These are phyloP conservation scores for Berkeleyomyces basicola DNA, from an alignment of 2,329 filamentous ascomycete species.

Conservation along the genomic window DNA sequence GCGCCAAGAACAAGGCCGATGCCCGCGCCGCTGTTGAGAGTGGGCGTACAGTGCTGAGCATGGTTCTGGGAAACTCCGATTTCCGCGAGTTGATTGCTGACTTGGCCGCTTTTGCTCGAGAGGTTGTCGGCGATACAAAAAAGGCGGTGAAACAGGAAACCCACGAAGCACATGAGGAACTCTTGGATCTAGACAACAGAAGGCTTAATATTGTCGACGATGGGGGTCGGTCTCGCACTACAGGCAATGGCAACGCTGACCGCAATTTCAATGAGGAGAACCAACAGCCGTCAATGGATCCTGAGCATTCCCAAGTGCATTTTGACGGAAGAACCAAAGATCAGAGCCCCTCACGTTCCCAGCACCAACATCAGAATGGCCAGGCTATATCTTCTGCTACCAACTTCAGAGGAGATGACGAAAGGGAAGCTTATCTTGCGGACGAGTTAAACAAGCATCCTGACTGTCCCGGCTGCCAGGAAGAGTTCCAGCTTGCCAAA, in stretches of 20 bases:
- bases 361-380: neutral
- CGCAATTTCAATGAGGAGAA: slow-evolving; percentile 46
- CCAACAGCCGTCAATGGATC: slow-evolving; percentile 35
- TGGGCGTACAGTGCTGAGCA: slow-evolving; percentile 61
- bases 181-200: neutral
- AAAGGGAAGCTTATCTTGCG: neutral
- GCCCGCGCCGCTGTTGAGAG: slow-evolving; percentile 48
- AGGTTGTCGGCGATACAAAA: slow-evolving; percentile 77
- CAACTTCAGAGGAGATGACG: slow-evolving; percentile 17
- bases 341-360: neutral
- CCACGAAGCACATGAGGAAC: slow-evolving; percentile 31
- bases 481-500: neutral
- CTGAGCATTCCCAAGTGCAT: neutral
- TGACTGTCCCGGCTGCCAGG: neutral
- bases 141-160: slow-evolving; percentile 63
- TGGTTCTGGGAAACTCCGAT: slow-evolving; percentile 80
- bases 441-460: slow-evolving; percentile 2
- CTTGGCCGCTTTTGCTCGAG: slow-evolving; percentile 57
- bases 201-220: slow-evolving; percentile 19
- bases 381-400: neutral
- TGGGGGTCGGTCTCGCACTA: neutral
- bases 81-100: slow-evolving; percentile 78
- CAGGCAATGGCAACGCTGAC: neutral
- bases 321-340: neutral
- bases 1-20: slow-evolving; percentile 51